phyloP scores from a whole-genome alignment of 2,329 filamentous ascomycete species.

The Davidsoniella australis region DNA sequence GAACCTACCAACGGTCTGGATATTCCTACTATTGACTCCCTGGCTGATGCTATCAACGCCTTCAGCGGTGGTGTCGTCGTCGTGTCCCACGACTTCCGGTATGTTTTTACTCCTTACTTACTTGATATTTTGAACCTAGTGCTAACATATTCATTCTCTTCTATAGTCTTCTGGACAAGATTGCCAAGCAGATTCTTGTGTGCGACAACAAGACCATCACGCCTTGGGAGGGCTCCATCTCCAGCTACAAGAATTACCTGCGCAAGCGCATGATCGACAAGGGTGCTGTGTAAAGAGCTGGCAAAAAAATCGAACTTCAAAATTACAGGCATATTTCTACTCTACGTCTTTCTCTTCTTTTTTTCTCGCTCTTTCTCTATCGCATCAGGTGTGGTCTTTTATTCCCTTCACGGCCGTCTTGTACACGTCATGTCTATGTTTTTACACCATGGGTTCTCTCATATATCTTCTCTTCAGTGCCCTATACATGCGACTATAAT shows the following conservation, averaged over 20 bases:
- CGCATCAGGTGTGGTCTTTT: no score
- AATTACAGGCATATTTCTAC: no score
- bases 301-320: no score
- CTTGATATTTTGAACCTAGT: constrained; percentile 14
- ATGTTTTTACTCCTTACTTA: constrained; percentile 21
- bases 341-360: no score
- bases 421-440: no score
- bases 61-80: constrained; percentile 94
- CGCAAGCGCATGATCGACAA: constrained; percentile 94
- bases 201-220: constrained; percentile 95
- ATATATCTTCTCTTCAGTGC: no score
- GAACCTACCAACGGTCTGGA: constrained; percentile 99
- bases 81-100: constrained; percentile 98
- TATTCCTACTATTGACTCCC: constrained; percentile 93
- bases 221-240: constrained; percentile 76
- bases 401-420: no score
- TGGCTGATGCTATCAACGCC: constrained; percentile 94
- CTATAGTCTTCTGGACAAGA: constrained; percentile 83
- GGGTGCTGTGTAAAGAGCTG: constrained; percentile 54
- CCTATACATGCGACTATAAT: no score
- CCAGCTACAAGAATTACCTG: constrained; percentile 94
- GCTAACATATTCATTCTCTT: constrained; percentile 13
- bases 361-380: no score
- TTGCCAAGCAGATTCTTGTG: constrained; percentile 98
- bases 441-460: no score